phyloP scores from a whole-genome alignment of 2,329 filamentous ascomycete genomes.

The Fusarium sororula region DNA sequence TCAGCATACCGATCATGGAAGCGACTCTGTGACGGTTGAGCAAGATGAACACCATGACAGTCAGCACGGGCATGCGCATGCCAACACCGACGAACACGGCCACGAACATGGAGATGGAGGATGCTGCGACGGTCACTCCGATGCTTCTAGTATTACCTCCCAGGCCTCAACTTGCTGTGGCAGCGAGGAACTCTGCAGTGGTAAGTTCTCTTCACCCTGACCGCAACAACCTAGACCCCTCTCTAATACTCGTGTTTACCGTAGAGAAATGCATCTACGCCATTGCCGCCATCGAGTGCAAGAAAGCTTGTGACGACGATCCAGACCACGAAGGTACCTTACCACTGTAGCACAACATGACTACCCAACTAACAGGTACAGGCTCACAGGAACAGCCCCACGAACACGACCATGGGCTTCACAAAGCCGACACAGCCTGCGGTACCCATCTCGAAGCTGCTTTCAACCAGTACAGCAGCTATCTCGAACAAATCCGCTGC shows the following conservation, averaged over 20 bases:
- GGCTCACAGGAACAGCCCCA: slow-evolving; percentile 2
- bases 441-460: slow-evolving; percentile 46
- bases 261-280: slow-evolving; percentile 22
- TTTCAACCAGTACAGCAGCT: slow-evolving; percentile 48
- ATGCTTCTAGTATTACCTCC: background rate
- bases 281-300: slow-evolving; percentile 18
- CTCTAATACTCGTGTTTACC: accelerated
- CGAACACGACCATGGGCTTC: background rate
- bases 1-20: accelerated
- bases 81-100: accelerated
- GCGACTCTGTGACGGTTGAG: background rate
- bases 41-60: background rate
- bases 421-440: slow-evolving; percentile 39
- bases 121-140: background rate
- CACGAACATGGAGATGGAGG: background rate
- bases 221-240: accelerated
- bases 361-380: background rate
- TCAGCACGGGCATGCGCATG: too few species aligned
- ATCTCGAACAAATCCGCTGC: slow-evolving; percentile 50
- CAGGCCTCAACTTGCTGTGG: background rate
- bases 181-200: slow-evolving; percentile 4
- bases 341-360: accelerated
- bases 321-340: slow-evolving; percentile 9
- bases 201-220: background rate
- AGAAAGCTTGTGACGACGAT: slow-evolving; percentile 13